phyloP scores from a whole-genome alignment of 169 alveolate species.

The Amoebophrya sp. region DNA sequence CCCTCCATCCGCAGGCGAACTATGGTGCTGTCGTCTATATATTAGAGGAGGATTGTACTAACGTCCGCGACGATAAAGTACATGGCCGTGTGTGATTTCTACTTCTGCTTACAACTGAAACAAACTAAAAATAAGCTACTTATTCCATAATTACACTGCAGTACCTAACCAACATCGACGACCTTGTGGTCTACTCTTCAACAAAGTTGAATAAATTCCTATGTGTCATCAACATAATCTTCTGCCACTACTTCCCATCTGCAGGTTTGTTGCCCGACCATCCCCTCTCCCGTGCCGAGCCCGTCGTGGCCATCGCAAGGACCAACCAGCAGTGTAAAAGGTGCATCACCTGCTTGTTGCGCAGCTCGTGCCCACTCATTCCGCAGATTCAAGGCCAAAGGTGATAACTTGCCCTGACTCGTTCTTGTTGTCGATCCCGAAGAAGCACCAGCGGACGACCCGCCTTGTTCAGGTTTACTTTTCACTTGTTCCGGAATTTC shows the following conservation, averaged over 20 bases:
- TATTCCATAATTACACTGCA: too few species aligned
- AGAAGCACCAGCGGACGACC: background rate
- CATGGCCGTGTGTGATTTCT: too few species aligned
- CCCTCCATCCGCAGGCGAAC: background rate
- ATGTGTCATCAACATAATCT: too few species aligned
- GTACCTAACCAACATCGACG: too few species aligned
- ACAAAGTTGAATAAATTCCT: too few species aligned
- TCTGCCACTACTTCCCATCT: background rate
- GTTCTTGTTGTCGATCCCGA: background rate
- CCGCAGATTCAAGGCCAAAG: background rate
- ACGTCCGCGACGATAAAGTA: too few species aligned
- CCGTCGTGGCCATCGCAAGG: constrained; percentile 13
- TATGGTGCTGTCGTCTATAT: background rate
- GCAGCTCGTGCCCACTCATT: background rate
- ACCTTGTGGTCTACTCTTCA: too few species aligned
- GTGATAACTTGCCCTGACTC: too few species aligned
- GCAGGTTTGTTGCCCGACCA: background rate
- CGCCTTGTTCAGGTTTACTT: too few species aligned
- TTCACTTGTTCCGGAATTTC: background rate
- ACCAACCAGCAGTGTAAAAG: constrained; percentile 6
- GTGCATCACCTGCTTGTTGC: constrained; percentile 6
- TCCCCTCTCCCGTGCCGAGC: background rate
- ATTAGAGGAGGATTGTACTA: too few species aligned
- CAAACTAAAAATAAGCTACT: too few species aligned
- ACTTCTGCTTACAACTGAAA: too few species aligned